phyloP scores from a whole-genome alignment of 2,329 filamentous ascomycete genomes.

The Penicillium sp. region DNA sequence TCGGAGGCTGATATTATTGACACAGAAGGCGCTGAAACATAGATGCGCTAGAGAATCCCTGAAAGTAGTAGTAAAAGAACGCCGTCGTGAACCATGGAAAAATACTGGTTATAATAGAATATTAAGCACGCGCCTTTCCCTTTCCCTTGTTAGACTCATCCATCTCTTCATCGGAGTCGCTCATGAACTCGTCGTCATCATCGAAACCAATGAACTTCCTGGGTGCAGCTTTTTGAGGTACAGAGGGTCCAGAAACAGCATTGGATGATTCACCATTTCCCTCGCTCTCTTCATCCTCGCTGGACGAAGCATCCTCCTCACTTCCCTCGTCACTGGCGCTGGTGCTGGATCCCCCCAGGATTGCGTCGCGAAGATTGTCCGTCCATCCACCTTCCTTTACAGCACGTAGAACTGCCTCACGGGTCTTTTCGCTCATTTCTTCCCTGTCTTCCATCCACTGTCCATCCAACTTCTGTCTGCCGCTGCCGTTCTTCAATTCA shows the following conservation, averaged over 20 bases:
- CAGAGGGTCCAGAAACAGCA: slow-evolving; percentile 23
- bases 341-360: slow-evolving; percentile 37
- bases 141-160: slow-evolving; percentile 37
- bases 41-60: slow-evolving; percentile 7
- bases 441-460: slow-evolving; percentile 96
- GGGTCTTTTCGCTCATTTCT: slow-evolving; percentile 78
- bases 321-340: slow-evolving; percentile 43
- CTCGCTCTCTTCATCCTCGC: slow-evolving; percentile 39
- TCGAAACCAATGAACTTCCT: slow-evolving; percentile 48
- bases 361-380: slow-evolving; percentile 41
- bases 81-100: slow-evolving; percentile 21
- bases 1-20: background rate
- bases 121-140: slow-evolving; percentile 33
- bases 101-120: slow-evolving; percentile 4
- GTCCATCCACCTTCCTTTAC: slow-evolving; percentile 60
- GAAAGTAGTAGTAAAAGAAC: slow-evolving; percentile 11
- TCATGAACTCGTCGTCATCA: slow-evolving; percentile 49
- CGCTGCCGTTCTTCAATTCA: slow-evolving; percentile 74
- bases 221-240: slow-evolving; percentile 28
- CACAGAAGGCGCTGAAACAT: slow-evolving; percentile 9
- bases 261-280: slow-evolving; percentile 30
- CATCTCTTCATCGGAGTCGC: slow-evolving; percentile 38
- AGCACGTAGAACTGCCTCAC: slow-evolving; percentile 71
- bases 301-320: slow-evolving; percentile 31
- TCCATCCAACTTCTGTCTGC: slow-evolving; percentile 67